These are phyloP conservation scores for Tricholoma sp. DNA, from an alignment of 768 basidiomycete species.

Conservation along the genomic window DNA sequence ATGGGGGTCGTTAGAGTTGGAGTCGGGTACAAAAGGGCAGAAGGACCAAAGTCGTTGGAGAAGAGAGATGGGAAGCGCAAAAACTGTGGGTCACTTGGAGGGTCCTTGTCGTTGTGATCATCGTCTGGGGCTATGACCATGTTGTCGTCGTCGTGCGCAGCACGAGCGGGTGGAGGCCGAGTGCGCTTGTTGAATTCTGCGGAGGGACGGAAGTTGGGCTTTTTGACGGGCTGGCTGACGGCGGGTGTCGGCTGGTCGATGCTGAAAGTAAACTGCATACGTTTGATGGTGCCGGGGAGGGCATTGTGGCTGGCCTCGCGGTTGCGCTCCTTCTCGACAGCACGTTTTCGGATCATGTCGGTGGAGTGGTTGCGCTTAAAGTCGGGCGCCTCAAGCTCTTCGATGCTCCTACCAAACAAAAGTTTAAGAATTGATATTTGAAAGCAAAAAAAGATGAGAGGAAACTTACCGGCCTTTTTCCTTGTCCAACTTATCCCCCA, in stretches of 20 bases:
- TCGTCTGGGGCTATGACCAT: constrained; percentile 15
- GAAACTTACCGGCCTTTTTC: constrained; percentile 81
- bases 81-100: constrained; percentile 28
- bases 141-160: constrained; percentile 23
- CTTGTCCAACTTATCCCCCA: constrained; percentile 91
- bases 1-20: constrained; percentile 63
- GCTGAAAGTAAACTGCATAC: constrained; percentile 89
- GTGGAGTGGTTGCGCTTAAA: constrained; percentile 76
- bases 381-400: constrained; percentile 79
- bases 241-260: constrained; percentile 62
- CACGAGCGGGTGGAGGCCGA: constrained; percentile 28
- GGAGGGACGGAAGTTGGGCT: constrained; percentile 64
- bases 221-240: constrained; percentile 46
- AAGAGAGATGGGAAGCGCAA: constrained; percentile 75
- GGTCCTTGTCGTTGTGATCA: constrained; percentile 33
- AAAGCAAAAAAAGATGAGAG: constrained; percentile 1
- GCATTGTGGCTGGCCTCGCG: constrained; percentile 64
- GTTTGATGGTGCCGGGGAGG: constrained; percentile 68
- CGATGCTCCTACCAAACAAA: constrained; percentile 57
- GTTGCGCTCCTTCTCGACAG: constrained; percentile 74
- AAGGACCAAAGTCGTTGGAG: constrained; percentile 69
- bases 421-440: constrained; percentile 18
- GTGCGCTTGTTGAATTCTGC: constrained; percentile 54
- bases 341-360: constrained; percentile 76
- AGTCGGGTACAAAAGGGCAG: constrained; percentile 63